Conservation (phyloP, 1,139 yeast species). For the Candida anutae region DNA sequence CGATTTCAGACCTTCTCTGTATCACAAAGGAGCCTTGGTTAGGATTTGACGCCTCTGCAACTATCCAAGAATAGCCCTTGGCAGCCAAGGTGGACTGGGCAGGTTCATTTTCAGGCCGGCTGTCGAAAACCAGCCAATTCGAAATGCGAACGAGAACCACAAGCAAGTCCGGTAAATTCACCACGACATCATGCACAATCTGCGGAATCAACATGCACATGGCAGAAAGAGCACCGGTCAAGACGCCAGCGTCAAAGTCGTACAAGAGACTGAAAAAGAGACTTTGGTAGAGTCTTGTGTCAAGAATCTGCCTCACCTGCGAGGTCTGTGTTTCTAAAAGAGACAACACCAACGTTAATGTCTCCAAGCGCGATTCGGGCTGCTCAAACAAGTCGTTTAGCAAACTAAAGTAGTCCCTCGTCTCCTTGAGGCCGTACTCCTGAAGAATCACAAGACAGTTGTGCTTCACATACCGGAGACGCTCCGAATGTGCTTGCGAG, state of each 20-base stretch:
- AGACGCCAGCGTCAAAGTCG: constrained; percentile 37
- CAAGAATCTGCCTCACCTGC: constrained; percentile 23
- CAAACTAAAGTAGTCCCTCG: constrained; percentile 24
- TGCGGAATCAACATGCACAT: constrained; percentile 53
- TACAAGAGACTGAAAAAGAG: constrained; percentile 34
- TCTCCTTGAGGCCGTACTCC: constrained; percentile 30
- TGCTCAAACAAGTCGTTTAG: constrained; percentile 24
- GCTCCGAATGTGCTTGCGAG: constrained; percentile 35
- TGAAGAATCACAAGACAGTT: constrained; percentile 35
- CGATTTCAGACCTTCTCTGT: constrained; percentile 5
- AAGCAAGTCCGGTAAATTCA: constrained; percentile 35
- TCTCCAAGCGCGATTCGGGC: constrained; percentile 24
- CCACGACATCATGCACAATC: constrained; percentile 27
- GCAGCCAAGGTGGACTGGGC: no score
- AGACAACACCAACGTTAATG: constrained; percentile 25
- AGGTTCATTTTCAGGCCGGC: no score
- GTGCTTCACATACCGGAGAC: constrained; percentile 38
- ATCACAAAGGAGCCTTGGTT: no score
- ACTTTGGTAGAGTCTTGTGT: constrained; percentile 32
- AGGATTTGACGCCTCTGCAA: no score
- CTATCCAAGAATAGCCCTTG: no score
- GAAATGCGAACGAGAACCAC: constrained; percentile 37
- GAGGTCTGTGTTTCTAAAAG: constrained; percentile 22
- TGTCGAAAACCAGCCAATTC: constrained; percentile 20
- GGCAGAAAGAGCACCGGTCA: constrained; percentile 35